Base-by-base conservation (phyloP, 2,329 filamentous ascomycete species). In the Ciborinia camelliae region DNA sequence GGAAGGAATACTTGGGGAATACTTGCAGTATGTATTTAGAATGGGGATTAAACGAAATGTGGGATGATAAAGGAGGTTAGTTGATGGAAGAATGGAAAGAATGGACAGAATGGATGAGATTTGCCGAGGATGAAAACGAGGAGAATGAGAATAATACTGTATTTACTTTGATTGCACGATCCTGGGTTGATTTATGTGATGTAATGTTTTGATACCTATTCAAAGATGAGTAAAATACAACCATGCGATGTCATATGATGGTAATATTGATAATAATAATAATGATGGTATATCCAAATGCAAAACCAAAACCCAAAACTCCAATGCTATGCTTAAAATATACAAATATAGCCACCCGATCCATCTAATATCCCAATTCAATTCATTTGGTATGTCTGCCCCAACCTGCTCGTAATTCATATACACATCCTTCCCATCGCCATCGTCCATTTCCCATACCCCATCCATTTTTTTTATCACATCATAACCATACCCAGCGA, bases 231-330 rank as follows among this genome's bases (percentile, higher is more conserved):
- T 43, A 43, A 43, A 20, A 43, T 43, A 15, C 3, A 18, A 6
- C 41, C 5, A 43, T 43, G 41, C 18, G 41, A 43, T 43, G 9
- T 3, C 15, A n/a, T 18, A 30, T 53, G 20, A 14, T 41, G 5
- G 26, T 52, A 1, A 26, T 48, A 53, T 12, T 43, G 3, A 32
- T 57, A 3, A 30, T 55, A 43, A 5, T 54, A 14, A 20, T n/a
- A 12, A n/a, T 55, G 6, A 30, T 57, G 53, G 45, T 45, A 59
- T 59, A 48, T 59, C 57, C 48, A 57, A 43, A 59, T 43, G 8
- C 8, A 26, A 26, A 14, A 0, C 39, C 54, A 23, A 45, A 59
- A 30, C 35, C 52, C 3, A 43, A 57, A 60, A 60, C 41, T 50
- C 57, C 41, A 50, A 26, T 48, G 28, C 55, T 57, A 57, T 57